Conservation (phyloP, 176 grass and related monocot genomes). For the Cenchrus purpureus region DNA sequence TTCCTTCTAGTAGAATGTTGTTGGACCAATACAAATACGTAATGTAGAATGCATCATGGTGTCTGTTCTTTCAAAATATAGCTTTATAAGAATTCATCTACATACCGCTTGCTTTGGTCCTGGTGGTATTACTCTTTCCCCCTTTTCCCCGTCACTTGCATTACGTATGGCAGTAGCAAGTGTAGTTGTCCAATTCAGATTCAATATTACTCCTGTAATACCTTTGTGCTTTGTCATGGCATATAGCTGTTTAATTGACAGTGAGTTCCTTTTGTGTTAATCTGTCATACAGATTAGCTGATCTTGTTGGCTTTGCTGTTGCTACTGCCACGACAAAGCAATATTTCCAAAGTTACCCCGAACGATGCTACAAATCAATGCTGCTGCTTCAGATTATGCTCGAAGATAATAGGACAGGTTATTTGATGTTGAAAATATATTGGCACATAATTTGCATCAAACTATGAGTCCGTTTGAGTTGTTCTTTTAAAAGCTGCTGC, state of each 20-base stretch:
- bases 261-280: constrained; percentile 27
- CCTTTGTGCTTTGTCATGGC: neutral
- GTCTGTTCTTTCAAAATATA: neutral
- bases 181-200: constrained; percentile 21
- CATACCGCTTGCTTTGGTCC: neutral
- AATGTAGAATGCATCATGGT: constrained; percentile 6
- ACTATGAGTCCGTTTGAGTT: neutral
- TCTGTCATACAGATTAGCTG: constrained; percentile 55
- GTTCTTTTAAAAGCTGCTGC: constrained; percentile 18
- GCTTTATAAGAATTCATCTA: constrained; percentile 1
- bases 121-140: neutral
- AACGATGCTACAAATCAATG: constrained; percentile 74
- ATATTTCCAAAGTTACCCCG: constrained; percentile 70
- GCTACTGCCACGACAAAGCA: constrained; percentile 56
- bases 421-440: constrained; percentile 10
- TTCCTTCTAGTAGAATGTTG: constrained; percentile 9
- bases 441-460: neutral
- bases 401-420: constrained; percentile 79
- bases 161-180: neutral
- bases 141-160: neutral
- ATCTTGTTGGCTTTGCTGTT: constrained; percentile 83
- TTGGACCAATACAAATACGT: constrained; percentile 18
- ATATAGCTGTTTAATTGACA: constrained; percentile 25
- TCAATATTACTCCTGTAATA: neutral
- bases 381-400: constrained; percentile 65